Evolutionary conservation across 805 yeast species (phyloP).

Genomic region (Saturnispora serradocipensis): DNA sequence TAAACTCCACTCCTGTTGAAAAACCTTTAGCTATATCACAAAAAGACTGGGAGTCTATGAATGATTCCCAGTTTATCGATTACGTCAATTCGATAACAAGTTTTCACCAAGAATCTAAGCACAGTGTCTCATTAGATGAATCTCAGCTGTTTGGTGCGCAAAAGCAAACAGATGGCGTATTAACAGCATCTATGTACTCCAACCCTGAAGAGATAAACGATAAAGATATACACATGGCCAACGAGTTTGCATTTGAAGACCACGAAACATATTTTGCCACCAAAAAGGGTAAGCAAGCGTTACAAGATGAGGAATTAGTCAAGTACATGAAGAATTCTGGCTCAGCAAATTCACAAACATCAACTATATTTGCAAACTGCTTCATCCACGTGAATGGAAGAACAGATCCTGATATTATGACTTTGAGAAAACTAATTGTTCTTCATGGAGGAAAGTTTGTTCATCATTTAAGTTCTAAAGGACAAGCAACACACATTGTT

Average conservation of each 20-base stretch:
- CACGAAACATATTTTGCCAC: constrained; percentile 54
- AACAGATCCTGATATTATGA: constrained; percentile 70
- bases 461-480: constrained; percentile 60
- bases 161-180: background rate
- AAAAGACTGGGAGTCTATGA: constrained; percentile 28
- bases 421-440: constrained; percentile 61
- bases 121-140: background rate
- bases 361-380: constrained; percentile 52
- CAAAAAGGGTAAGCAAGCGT: constrained; percentile 55
- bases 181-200: background rate
- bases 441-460: constrained; percentile 73
- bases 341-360: constrained; percentile 11
- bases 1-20: background rate
- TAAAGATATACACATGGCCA: constrained; percentile 11
- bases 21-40: background rate
- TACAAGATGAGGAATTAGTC: constrained; percentile 40
- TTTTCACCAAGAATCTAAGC: background rate
- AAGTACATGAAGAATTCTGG: constrained; percentile 39
- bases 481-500: constrained; percentile 73
- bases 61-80: constrained; percentile 30
- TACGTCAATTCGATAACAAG: constrained; percentile 23
- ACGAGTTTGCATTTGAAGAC: constrained; percentile 50
- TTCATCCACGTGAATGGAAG: constrained; percentile 79
- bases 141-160: background rate
- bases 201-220: constrained; percentile 6